Conservation (phyloP, 371 early-diverging fungal species). For the Gilbertella persicaria region DNA sequence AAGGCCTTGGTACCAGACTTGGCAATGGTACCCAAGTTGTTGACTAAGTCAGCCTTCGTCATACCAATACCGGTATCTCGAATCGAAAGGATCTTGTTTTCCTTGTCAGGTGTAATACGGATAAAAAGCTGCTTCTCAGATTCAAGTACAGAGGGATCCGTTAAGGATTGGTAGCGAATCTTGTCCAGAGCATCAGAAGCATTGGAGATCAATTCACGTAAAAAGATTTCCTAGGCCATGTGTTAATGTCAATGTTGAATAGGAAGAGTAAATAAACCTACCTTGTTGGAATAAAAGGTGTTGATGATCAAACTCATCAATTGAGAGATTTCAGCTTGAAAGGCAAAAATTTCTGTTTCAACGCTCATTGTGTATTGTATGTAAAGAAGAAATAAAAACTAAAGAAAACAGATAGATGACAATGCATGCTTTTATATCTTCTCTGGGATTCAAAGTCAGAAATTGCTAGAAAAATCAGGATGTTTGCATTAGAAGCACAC, state of each 20-base stretch:
- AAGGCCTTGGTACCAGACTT: conserved; percentile 69
- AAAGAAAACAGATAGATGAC: neutral
- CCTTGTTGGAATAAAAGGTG: conserved; percentile 58
- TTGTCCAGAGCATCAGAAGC: conserved; percentile 91
- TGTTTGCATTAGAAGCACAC: too few species aligned
- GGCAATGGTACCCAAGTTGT: conserved; percentile 88
- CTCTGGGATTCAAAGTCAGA: too few species aligned
- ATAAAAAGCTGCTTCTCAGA: conserved; percentile 62
- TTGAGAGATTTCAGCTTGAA: conserved; percentile 95
- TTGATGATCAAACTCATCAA: conserved; percentile 90
- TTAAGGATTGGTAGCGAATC: conserved; percentile 68
- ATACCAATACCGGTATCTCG: conserved; percentile 90
- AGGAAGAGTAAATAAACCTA: conserved; percentile 10
- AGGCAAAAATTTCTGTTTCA: conserved; percentile 74
- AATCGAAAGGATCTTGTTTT: conserved; percentile 65
- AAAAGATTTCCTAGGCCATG: conserved; percentile 78
- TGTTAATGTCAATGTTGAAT: neutral
- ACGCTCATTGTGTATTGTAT: conserved; percentile 19
- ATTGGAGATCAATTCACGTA: conserved; percentile 89
- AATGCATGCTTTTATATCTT: too few species aligned
- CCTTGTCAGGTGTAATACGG: conserved; percentile 63
- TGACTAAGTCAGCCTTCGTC: conserved; percentile 82
- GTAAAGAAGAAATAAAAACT: conserved; percentile 4
- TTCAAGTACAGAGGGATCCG: conserved; percentile 56
- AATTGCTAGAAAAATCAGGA: too few species aligned